Conservation (phyloP, 345 rosid species). For the Leavenworthia alabamica region DNA sequence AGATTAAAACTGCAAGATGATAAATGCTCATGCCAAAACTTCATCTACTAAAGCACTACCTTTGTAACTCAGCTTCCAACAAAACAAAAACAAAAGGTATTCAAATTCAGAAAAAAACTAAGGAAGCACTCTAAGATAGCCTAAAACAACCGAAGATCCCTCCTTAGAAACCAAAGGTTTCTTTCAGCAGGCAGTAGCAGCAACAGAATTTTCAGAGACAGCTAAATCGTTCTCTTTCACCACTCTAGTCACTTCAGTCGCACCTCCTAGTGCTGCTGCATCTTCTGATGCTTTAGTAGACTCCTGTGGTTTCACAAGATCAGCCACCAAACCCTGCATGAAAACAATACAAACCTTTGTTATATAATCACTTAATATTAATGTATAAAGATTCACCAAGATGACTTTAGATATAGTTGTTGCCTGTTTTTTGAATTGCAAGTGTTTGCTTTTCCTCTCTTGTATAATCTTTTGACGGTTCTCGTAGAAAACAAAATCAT, state of each 20-base stretch:
- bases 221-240: constrained; percentile 1
- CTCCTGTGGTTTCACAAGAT: constrained; percentile 2
- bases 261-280: not conserved
- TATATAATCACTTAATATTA: not conserved
- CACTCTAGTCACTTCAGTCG: not conserved
- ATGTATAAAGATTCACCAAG: not conserved
- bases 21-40: constrained; percentile 5
- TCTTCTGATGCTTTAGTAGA: not conserved
- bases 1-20: not conserved
- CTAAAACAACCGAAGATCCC: constrained; percentile 9
- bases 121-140: not conserved
- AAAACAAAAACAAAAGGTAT: not conserved
- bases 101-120: not conserved
- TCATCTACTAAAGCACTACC: constrained; percentile 1
- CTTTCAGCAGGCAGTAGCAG: constrained; percentile 45
- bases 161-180: constrained; percentile 4
- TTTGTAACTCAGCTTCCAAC: not conserved
- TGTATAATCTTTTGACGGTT: constrained; percentile 41
- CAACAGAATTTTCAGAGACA: constrained; percentile 12
- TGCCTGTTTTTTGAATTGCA: constrained; percentile 49
- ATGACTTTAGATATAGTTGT: not conserved
- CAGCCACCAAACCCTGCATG: too few species aligned
- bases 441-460: constrained; percentile 44
- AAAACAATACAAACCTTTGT: not conserved
- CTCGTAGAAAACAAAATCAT: constrained; percentile 60